Percentiles rank a stretch among this genome's conserved stretches.
Conservation (phyloP, 352 stramenopile species). For the Globisporangium paddicum region DNA sequence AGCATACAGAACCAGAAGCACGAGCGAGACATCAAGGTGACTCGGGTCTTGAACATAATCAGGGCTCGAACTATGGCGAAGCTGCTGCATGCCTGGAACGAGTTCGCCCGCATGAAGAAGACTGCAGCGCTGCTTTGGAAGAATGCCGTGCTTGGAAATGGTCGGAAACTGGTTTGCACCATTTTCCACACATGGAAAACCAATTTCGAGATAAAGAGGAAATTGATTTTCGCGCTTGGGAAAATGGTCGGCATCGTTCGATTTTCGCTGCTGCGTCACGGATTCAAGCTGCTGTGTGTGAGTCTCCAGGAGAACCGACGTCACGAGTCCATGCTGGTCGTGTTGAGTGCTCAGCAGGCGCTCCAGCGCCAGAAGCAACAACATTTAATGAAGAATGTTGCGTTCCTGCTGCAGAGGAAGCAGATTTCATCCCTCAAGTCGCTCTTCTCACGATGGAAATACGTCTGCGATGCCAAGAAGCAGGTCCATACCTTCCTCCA, state of each 20-base stretch:
- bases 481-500: neutral
- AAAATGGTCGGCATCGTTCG: neutral
- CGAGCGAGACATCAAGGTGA: neutral
- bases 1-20: neutral
- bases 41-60: neutral
- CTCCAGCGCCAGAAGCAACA: conserved; percentile 27
- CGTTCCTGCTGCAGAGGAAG: conserved; percentile 23
- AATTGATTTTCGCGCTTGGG: neutral
- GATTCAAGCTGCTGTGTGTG: conserved; percentile 5
- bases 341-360: conserved; percentile 24
- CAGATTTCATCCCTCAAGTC: neutral
- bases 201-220: neutral
- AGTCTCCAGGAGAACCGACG: conserved; percentile 19
- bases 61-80: neutral
- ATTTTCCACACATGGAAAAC: conserved; percentile 12
- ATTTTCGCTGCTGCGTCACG: conserved; percentile 14
- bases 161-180: neutral
- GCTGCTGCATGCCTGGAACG: conserved; percentile 1
- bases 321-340: conserved; percentile 31
- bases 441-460: conserved; percentile 9
- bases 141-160: neutral
- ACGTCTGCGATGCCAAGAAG: neutral
- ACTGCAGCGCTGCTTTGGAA: neutral
- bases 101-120: neutral
- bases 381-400: conserved; percentile 19